phyloP scores from a whole-genome alignment of 2,329 filamentous ascomycete species.

The Diaporthe sp. region DNA sequence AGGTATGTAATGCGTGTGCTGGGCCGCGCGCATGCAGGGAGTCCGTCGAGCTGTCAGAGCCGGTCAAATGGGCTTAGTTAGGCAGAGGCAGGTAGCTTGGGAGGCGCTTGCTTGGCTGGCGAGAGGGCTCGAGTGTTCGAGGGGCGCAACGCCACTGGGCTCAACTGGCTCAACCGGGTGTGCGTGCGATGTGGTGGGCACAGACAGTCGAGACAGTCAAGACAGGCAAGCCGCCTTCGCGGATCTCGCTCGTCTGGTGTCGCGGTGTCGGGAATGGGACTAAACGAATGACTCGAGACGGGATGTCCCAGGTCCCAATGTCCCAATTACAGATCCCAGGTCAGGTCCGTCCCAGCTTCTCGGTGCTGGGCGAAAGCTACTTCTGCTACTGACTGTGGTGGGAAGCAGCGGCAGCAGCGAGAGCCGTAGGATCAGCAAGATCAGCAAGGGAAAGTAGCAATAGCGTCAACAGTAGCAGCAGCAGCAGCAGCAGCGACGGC shows the following conservation, averaged over 20 bases:
- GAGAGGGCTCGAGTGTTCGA: not conserved
- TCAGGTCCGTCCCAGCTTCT: not conserved
- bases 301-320: conserved; percentile 6
- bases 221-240: not conserved
- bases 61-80: not conserved
- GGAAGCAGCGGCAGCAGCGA: not conserved
- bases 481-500: not conserved
- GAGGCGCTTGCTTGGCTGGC: not conserved
- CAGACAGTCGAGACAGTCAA: not conserved
- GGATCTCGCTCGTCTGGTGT: conserved; percentile 20
- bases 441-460: not conserved
- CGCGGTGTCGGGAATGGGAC: conserved; percentile 1
- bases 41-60: not conserved
- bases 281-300: conserved; percentile 18
- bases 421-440: not conserved
- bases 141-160: not conserved
- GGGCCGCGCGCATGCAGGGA: not conserved
- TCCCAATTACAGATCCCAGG: conserved; percentile 5
- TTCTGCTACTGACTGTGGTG: no score
- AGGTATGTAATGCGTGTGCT: not conserved
- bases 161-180: not conserved
- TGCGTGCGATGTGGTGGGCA: not conserved
- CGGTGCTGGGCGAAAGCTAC: not conserved
- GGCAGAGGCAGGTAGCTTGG: not conserved
- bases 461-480: no score